Conservation (phyloP, 352 stramenopile genomes). For the Globisporangium recalcitrans region DNA sequence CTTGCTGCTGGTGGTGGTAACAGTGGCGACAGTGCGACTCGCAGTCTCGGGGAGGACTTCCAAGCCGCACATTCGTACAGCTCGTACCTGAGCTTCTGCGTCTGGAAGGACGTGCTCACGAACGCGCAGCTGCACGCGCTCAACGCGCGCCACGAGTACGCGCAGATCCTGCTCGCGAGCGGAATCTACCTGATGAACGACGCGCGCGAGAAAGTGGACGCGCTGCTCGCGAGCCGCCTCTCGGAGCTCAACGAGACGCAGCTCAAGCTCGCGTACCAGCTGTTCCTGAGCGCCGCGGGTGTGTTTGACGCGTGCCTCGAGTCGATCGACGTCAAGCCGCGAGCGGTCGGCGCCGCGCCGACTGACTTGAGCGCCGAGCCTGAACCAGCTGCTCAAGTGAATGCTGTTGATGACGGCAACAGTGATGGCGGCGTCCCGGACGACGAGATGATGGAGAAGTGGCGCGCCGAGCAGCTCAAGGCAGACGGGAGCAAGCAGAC, state of each 20-base stretch:
- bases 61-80: slow-evolving; percentile 14
- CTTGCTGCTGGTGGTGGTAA: not conserved
- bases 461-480: slow-evolving; percentile 45
- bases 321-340: slow-evolving; percentile 29
- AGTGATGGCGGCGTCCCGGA: slow-evolving; percentile 10
- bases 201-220: slow-evolving; percentile 39
- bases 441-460: slow-evolving; percentile 49
- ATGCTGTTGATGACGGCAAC: not conserved
- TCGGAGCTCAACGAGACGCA: slow-evolving; percentile 51
- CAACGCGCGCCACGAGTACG: slow-evolving; percentile 52
- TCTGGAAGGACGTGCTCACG: slow-evolving; percentile 50
- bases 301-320: slow-evolving; percentile 48
- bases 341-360: slow-evolving; percentile 26
- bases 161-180: slow-evolving; percentile 43
- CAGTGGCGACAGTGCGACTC: not conserved
- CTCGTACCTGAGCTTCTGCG: slow-evolving; percentile 46
- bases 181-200: slow-evolving; percentile 42
- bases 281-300: slow-evolving; percentile 50
- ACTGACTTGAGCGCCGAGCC: slow-evolving; percentile 26
- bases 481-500: slow-evolving; percentile 11
- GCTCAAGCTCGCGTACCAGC: slow-evolving; percentile 66
- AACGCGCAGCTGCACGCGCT: slow-evolving; percentile 34
- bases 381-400: not conserved
- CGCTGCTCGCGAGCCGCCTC: slow-evolving; percentile 29
- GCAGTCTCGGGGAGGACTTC: not conserved